Percentiles rank a stretch among this genome's conserved stretches.
Evolutionary conservation across 805 yeast genomes (phyloP).

Genomic region (Sungouiella thailandica): DNA sequence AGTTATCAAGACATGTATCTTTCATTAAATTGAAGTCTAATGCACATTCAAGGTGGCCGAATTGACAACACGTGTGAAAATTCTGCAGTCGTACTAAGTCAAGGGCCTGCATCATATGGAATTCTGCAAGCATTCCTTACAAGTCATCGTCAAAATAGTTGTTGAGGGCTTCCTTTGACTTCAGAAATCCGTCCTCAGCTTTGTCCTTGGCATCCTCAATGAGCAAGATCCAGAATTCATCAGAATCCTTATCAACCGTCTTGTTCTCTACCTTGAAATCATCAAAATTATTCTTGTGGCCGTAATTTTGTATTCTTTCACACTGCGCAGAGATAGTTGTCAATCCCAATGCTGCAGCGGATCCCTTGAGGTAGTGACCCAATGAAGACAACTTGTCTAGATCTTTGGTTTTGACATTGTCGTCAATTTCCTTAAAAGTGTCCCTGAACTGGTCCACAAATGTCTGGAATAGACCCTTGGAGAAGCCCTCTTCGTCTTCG

Average conservation of each 20-base stretch:
- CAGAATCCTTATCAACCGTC: slow-evolving; percentile 21
- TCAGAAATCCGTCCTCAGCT: slow-evolving; percentile 47
- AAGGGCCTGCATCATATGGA: too few species aligned
- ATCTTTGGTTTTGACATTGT: slow-evolving; percentile 41
- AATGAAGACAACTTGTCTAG: slow-evolving; percentile 60
- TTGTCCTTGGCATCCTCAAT: slow-evolving; percentile 49
- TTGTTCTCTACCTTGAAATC: slow-evolving; percentile 28
- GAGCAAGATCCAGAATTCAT: slow-evolving; percentile 37
- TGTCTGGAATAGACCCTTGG: slow-evolving; percentile 69
- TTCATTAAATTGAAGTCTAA: too few species aligned
- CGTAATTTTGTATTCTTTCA: slow-evolving; percentile 90
- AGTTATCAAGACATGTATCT: too few species aligned
- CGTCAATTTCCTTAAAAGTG: slow-evolving; percentile 69
- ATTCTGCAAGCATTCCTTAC: background rate
- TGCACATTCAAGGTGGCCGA: too few species aligned
- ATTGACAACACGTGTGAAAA: too few species aligned
- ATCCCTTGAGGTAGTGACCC: slow-evolving; percentile 94
- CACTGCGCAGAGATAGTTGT: slow-evolving; percentile 79
- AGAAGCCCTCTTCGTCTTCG: slow-evolving; percentile 92
- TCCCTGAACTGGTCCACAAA: slow-evolving; percentile 86
- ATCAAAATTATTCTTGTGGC: slow-evolving; percentile 46
- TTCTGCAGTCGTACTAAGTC: too few species aligned
- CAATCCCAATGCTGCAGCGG: slow-evolving; percentile 91
- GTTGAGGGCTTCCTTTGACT: slow-evolving; percentile 47
- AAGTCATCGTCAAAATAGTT: slow-evolving; percentile 43